A percentile compares a stretch with the other conserved stretches of the same genome.
Evolutionary conservation across 164 flowering plant genomes (phyloP).

Genomic region (Berberis thunbergii): DNA sequence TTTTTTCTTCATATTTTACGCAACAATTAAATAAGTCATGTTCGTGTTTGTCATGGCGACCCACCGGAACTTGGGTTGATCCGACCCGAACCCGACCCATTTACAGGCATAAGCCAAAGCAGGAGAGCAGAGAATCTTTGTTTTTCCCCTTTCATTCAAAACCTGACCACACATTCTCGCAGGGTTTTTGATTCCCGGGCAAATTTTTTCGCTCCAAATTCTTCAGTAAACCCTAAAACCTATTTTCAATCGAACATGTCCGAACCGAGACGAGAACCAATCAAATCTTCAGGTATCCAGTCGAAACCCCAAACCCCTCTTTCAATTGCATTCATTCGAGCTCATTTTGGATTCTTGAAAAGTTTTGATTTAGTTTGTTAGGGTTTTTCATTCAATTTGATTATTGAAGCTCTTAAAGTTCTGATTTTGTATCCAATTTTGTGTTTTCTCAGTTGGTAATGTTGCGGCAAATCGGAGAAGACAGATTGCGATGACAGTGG

Average conservation of each 20-base stretch:
- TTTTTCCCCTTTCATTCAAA: too few relatives aligned
- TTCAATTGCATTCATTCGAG: not conserved
- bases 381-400: not conserved
- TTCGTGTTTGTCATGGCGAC: too few relatives aligned
- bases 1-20: too few relatives aligned
- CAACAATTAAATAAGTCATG: too few relatives aligned
- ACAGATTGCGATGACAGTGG: slow-evolving; percentile 64
- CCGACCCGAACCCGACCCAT: too few relatives aligned
- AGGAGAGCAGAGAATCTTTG: too few relatives aligned
- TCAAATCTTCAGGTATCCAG: slow-evolving; percentile 61
- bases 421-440: not conserved
- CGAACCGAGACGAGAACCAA: slow-evolving; percentile 48
- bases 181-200: not conserved
- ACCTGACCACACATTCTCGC: too few relatives aligned
- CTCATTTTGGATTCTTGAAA: not conserved
- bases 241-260: not conserved
- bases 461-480: slow-evolving; percentile 64
- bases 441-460: slow-evolving; percentile 47
- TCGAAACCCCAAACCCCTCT: not conserved
- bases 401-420: not conserved
- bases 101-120: too few relatives aligned
- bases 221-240: not conserved
- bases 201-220: not conserved
- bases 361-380: not conserved
- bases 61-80: too few relatives aligned